Evolutionary conservation across 768 basidiomycete species (phyloP).

Genomic region (Rhodotorula diobovata): DNA sequence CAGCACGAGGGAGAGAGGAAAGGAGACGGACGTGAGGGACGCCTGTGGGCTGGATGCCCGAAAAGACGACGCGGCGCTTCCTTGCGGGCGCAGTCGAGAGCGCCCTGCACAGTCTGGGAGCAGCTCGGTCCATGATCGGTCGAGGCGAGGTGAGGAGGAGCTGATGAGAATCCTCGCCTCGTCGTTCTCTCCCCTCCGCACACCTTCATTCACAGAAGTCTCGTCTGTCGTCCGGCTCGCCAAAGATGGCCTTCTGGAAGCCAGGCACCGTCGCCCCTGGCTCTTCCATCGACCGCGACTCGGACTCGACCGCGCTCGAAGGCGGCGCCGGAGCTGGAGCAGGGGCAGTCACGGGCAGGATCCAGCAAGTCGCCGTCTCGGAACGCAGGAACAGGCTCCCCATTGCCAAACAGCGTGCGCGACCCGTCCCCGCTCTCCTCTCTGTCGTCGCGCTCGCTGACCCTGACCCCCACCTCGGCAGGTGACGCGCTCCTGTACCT

Average conservation of each 20-base stretch:
- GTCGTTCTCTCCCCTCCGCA: no score
- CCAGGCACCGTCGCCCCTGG: slow-evolving; percentile 80
- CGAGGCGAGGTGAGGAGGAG: no score
- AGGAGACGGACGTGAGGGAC: slow-evolving; percentile 65
- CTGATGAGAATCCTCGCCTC: neutral
- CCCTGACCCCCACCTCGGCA: slow-evolving; percentile 43
- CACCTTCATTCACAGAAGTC: no score
- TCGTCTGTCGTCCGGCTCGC: no score
- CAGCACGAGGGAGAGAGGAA: neutral
- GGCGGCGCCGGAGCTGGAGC: slow-evolving; percentile 60
- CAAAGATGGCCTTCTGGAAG: slow-evolving; percentile 65
- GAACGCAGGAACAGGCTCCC: slow-evolving; percentile 76
- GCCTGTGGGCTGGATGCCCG: slow-evolving; percentile 90
- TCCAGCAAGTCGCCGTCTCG: slow-evolving; percentile 60
- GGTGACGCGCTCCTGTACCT: slow-evolving; percentile 75
- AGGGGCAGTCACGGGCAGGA: slow-evolving; percentile 60
- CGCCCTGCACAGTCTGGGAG: neutral
- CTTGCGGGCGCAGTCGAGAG: no score
- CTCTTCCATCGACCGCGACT: slow-evolving; percentile 76
- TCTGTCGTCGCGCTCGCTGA: neutral
- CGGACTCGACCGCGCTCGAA: slow-evolving; percentile 49
- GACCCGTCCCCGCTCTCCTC: neutral
- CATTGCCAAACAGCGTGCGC: slow-evolving; percentile 80
- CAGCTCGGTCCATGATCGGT: no score
- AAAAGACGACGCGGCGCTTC: slow-evolving; percentile 57